Percentiles rank a stretch among this genome's conserved stretches.
phyloP scores from a whole-genome alignment of 108 stramenopile species.

The Skeletonema potamos region DNA sequence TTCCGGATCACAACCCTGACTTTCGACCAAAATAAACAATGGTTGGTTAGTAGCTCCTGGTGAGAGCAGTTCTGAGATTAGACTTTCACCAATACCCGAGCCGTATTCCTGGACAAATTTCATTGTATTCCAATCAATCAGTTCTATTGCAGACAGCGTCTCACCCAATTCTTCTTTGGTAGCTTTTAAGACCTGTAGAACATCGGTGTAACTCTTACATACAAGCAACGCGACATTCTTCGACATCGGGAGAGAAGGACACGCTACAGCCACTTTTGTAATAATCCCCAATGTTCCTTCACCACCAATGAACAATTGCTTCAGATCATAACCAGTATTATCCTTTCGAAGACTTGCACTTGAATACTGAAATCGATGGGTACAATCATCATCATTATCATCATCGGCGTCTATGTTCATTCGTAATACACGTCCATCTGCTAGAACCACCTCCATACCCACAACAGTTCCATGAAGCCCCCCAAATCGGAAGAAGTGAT shows the following conservation, averaged over 20 bases:
- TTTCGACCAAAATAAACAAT: slow-evolving; percentile 90
- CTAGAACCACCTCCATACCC: slow-evolving; percentile 92
- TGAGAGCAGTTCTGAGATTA: not conserved
- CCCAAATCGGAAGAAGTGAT: slow-evolving; percentile 68
- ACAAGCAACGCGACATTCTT: slow-evolving; percentile 82
- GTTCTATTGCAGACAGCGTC: slow-evolving; percentile 90
- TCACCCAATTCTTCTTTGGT: slow-evolving; percentile 83
- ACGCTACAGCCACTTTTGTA: slow-evolving; percentile 80
- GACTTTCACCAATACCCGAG: not conserved
- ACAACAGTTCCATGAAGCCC: slow-evolving; percentile 87
- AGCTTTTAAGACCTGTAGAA: slow-evolving; percentile 50
- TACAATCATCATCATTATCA: slow-evolving; percentile 1
- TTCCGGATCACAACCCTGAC: slow-evolving; percentile 76
- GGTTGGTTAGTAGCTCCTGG: slow-evolving; percentile 13
- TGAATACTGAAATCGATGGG: slow-evolving; percentile 22
- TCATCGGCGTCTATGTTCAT: slow-evolving; percentile 33
- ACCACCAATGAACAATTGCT: slow-evolving; percentile 94
- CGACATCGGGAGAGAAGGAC: slow-evolving; percentile 48
- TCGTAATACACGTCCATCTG: slow-evolving; percentile 83
- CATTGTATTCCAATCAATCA: slow-evolving; percentile 79
- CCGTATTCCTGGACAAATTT: slow-evolving; percentile 46
- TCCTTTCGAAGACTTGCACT: slow-evolving; percentile 73
- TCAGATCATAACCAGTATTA: slow-evolving; percentile 94
- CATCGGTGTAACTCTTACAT: slow-evolving; percentile 64
- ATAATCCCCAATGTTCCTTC: slow-evolving; percentile 96